These are phyloP conservation scores for Sporothrix schenckii DNA, from an alignment of 2,329 filamentous ascomycete species.

Conservation along the genomic window DNA sequence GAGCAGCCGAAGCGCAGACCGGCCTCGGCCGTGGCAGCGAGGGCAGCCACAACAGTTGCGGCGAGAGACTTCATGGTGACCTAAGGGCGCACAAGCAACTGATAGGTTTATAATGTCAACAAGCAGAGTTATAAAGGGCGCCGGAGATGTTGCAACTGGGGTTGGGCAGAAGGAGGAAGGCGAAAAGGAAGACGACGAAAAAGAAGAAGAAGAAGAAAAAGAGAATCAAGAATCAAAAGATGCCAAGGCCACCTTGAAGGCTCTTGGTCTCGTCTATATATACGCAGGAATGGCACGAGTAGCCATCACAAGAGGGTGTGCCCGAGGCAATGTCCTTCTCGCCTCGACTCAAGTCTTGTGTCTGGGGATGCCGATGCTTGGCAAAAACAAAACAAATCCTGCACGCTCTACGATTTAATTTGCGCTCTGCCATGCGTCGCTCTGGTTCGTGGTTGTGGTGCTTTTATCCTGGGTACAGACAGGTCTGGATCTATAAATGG, in stretches of 20 bases:
- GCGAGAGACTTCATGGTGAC: slow-evolving; percentile 41
- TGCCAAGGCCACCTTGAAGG: slow-evolving; percentile 6
- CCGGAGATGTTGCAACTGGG: not conserved
- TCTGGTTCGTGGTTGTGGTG: not conserved
- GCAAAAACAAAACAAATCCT: not conserved
- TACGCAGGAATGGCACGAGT: not conserved
- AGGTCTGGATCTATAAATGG: slow-evolving; percentile 20
- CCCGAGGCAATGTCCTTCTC: not conserved
- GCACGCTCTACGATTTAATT: slow-evolving; percentile 4
- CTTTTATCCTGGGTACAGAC: not conserved
- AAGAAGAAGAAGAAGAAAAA: not conserved
- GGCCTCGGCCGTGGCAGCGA: slow-evolving; percentile 41
- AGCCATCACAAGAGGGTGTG: not conserved
- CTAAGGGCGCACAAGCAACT: not conserved
- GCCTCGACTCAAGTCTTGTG: not conserved
- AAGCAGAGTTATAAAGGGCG: not conserved
- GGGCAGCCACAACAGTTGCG: slow-evolving; percentile 37
- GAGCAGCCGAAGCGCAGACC: slow-evolving; percentile 46
- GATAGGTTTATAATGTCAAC: not conserved
- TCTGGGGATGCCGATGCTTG: slow-evolving; percentile 20
- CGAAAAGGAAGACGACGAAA: not conserved
- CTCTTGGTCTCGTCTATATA: slow-evolving; percentile 7
- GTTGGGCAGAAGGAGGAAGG: not conserved
- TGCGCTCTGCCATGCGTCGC: not conserved
- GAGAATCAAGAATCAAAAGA: not conserved